Conservation (phyloP, 2,329 filamentous ascomycete genomes). For the Ophiostoma sp. region DNA sequence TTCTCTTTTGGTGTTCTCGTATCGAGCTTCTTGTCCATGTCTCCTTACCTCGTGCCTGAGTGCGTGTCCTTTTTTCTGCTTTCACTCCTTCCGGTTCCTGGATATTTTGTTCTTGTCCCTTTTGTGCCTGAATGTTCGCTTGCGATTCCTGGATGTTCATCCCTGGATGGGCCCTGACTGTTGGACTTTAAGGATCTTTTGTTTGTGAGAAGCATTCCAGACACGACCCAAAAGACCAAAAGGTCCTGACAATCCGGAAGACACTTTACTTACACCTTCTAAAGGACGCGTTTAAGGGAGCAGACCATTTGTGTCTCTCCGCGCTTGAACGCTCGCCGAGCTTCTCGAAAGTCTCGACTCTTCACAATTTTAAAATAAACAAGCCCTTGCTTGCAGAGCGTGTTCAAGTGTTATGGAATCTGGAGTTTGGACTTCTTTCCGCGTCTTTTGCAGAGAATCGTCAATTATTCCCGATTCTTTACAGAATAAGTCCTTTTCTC, state of each 20-base stretch:
- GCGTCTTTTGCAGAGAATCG: not conserved
- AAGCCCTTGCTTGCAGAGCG: slow-evolving; percentile 8
- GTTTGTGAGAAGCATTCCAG: not conserved
- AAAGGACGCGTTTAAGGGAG: not conserved
- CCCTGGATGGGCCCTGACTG: not conserved
- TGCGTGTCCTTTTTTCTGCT: not conserved
- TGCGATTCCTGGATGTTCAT: not conserved
- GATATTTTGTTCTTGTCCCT: not conserved
- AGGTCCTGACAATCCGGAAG: not conserved
- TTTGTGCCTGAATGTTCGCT: not conserved
- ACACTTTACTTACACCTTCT: not conserved
- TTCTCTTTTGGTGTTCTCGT: not conserved
- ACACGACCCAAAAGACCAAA: not conserved
- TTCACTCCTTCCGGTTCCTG: not conserved
- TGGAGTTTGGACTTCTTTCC: not conserved
- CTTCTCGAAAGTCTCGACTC: not conserved
- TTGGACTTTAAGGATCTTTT: not conserved
- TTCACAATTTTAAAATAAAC: not conserved
- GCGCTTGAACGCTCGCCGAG: not conserved
- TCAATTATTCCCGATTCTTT: not conserved
- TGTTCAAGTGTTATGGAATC: not conserved
- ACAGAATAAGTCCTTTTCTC: not conserved
- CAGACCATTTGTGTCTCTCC: not conserved
- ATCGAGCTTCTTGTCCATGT: not conserved
- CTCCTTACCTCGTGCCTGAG: slow-evolving; percentile 12